Evolutionary conservation across 306 rosid species (phyloP).

Genomic region (Vigna unguiculata): DNA sequence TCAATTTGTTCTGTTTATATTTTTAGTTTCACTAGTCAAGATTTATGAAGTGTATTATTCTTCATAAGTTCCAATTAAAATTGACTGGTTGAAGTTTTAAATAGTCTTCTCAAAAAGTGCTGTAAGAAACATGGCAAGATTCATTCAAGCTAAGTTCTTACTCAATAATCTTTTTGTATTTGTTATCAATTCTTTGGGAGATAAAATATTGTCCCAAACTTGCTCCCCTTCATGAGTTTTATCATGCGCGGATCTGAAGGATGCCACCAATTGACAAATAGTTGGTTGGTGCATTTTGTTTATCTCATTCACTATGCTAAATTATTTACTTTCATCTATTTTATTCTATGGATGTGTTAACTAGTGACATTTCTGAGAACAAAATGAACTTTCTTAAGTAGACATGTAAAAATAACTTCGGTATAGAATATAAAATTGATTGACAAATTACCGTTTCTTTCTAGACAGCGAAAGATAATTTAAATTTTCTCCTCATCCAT

Average conservation of each 20-base stretch:
- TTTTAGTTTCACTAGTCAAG: slow-evolving; percentile 29
- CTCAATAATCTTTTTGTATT: background rate
- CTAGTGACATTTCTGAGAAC: slow-evolving; percentile 4
- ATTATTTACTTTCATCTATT: background rate
- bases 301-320: background rate
- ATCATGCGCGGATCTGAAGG: background rate
- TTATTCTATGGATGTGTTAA: slow-evolving; percentile 22
- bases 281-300: slow-evolving; percentile 10
- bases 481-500: slow-evolving; percentile 28
- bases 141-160: slow-evolving; percentile 7
- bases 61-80: slow-evolving; percentile 15
- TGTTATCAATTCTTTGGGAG: slow-evolving; percentile 22
- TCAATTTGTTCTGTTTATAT: slow-evolving; percentile 13
- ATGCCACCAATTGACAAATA: background rate
- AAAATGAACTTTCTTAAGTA: background rate
- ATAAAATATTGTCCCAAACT: slow-evolving; percentile 7
- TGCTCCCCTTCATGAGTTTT: background rate
- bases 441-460: slow-evolving; percentile 16
- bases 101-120: slow-evolving; percentile 18
- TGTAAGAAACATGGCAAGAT: slow-evolving; percentile 30
- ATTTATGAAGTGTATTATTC: slow-evolving; percentile 32
- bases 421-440: slow-evolving; percentile 13
- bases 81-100: slow-evolving; percentile 27
- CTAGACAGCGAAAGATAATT: background rate
- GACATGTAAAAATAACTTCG: slow-evolving; percentile 21